Evolutionary conservation across 306 rosid species (phyloP).

Genomic region (Oemleria cerasiformis): DNA sequence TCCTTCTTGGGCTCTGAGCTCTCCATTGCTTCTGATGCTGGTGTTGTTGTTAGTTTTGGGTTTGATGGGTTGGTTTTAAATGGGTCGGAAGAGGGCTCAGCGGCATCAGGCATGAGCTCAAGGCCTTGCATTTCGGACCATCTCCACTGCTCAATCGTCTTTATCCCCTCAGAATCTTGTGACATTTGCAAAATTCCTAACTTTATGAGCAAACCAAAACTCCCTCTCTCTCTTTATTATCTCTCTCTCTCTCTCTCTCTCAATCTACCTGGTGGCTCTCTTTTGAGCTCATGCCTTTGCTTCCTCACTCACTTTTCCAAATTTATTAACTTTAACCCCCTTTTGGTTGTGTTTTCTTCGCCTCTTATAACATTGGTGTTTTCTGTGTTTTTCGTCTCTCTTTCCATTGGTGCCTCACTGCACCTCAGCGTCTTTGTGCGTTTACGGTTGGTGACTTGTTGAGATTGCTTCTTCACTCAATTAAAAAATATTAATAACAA

Average conservation of each 20-base stretch:
- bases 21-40: constrained; percentile 40
- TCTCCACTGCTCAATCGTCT: constrained; percentile 85
- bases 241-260: constrained; percentile 33
- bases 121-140: constrained; percentile 99
- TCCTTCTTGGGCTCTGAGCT: constrained; percentile 43
- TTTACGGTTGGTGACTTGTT: constrained; percentile 22
- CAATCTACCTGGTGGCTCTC: constrained; percentile 40
- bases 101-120: constrained; percentile 54
- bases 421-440: constrained; percentile 21
- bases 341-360: constrained; percentile 1
- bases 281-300: constrained; percentile 41
- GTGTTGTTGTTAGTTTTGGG: constrained; percentile 10
- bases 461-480: constrained; percentile 34
- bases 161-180: constrained; percentile 82
- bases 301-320: constrained; percentile 20
- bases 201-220: constrained; percentile 48
- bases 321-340: constrained; percentile 24
- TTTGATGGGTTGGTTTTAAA: constrained; percentile 30
- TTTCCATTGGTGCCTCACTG: constrained; percentile 3
- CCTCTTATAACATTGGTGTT: constrained; percentile 17
- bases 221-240: constrained; percentile 26
- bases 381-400: constrained; percentile 13
- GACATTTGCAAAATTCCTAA: constrained; percentile 70
- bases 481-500: constrained; percentile 36
- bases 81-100: constrained; percentile 37